Conservation (phyloP, 495 filamentous ascomycete species). For the Hypomontagnella monticulosa region DNA sequence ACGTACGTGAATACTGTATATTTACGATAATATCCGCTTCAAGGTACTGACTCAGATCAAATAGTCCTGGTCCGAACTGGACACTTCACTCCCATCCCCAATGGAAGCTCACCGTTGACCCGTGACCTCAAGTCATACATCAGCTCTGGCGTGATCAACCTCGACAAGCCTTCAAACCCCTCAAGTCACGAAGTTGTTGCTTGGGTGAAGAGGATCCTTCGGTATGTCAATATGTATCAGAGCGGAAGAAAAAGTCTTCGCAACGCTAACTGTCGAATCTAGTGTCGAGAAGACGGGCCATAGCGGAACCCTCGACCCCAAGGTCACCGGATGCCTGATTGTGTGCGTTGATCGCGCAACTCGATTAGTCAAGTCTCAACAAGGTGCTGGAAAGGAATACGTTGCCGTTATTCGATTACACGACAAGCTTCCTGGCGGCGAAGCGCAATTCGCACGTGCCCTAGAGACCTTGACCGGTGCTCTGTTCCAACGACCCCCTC, state of each 20-base stretch:
- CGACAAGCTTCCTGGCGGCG: conserved; percentile 88
- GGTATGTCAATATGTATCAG: conserved; percentile 59
- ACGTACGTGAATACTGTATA: conserved; percentile 40
- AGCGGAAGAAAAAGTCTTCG: not conserved
- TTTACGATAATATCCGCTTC: not conserved
- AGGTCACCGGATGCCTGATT: conserved; percentile 83
- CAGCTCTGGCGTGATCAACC: conserved; percentile 95
- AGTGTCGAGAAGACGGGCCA: conserved; percentile 98
- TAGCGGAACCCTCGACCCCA: conserved; percentile 94
- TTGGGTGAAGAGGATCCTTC: conserved; percentile 96
- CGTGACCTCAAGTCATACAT: conserved; percentile 96
- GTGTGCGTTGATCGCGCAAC: conserved; percentile 96
- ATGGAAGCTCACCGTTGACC: conserved; percentile 83
- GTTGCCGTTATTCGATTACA: conserved; percentile 77
- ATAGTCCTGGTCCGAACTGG: conserved; percentile 85
- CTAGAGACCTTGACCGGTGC: conserved; percentile 95
- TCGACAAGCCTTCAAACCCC: conserved; percentile 98
- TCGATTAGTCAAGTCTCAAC: conserved; percentile 96
- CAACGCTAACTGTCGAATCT: conserved; percentile 37
- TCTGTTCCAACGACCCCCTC: conserved; percentile 94
- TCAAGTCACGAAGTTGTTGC: conserved; percentile 98
- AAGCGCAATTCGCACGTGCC: conserved; percentile 87
- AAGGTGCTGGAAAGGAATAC: conserved; percentile 89
- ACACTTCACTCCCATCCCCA: conserved; percentile 93
- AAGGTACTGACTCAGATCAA: conserved; percentile 15